phyloP scores from a whole-genome alignment of 371 early-diverging fungal species.

The Fennellomyces sp. region DNA sequence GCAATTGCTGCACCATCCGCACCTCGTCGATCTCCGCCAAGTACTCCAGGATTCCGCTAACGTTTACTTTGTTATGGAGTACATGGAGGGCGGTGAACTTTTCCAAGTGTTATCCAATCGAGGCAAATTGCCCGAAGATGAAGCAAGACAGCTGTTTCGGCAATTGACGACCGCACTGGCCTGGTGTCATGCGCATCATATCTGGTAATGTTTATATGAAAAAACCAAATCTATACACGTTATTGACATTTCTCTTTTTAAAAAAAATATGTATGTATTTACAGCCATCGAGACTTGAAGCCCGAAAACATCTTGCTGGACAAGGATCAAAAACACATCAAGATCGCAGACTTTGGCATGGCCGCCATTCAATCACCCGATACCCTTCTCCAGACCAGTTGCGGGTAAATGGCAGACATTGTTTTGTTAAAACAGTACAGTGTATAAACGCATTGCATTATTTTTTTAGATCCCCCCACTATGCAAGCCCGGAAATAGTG shows the following conservation, averaged over 20 bases:
- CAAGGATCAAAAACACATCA: constrained; percentile 68
- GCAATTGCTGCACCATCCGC: constrained; percentile 88
- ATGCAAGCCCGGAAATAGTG: constrained; percentile 89
- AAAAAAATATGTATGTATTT: constrained; percentile 2
- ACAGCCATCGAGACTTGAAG: constrained; percentile 65
- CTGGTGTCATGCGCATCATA: constrained; percentile 91
- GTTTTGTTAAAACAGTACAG: not conserved
- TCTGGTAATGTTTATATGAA: constrained; percentile 61
- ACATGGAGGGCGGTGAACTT: constrained; percentile 94
- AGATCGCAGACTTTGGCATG: constrained; percentile 88
- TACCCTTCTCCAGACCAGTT: constrained; percentile 73
- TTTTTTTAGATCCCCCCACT: constrained; percentile 68
- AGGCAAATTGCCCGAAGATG: constrained; percentile 81
- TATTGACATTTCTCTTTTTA: not conserved
- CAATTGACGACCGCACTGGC: constrained; percentile 92
- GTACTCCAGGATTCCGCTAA: constrained; percentile 70
- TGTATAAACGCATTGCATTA: not conserved
- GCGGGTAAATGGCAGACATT: constrained; percentile 75
- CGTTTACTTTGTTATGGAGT: constrained; percentile 94
- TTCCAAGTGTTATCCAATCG: constrained; percentile 89
- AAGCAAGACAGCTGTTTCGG: constrained; percentile 87
- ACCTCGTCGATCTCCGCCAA: constrained; percentile 85
- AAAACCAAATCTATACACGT: too few species aligned
- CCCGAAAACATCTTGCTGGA: constrained; percentile 78
- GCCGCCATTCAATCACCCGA: constrained; percentile 70